Base-by-base conservation (phyloP, 768 basidiomycete species). In the Mycena belliarum region DNA sequence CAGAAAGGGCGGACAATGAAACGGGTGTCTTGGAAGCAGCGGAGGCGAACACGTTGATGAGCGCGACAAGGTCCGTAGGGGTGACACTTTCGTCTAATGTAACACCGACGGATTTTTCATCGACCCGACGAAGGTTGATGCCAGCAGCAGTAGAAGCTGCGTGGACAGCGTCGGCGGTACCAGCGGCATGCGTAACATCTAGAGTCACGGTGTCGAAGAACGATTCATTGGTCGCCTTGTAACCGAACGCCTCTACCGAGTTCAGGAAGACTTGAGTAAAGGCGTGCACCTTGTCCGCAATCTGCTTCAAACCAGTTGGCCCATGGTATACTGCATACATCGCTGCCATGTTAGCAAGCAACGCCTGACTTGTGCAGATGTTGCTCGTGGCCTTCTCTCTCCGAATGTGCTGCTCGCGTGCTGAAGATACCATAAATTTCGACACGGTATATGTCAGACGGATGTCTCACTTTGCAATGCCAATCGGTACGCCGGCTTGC, bases 251-350 rank as follows among this genome's bases (percentile, higher is more conserved):
- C 66, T 90, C 84, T 44, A 96, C 77, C 1, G 82, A 73, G 2
- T 77, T 70, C 68, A 83, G 86, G 65, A 98, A 82, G 52, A 93
- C 79, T 54, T 88, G 86, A 0, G 97, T 89, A 64, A 93, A 84
- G 20, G 86, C 80, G 71, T 98, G 94, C n/a, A 98, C 91, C 74
- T 91, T 93, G 69, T 82, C 78, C 20, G 94, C 95, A 61, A 98
- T 98, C 44, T 85, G 84, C 56, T 79, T 77, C 26, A 99, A 80
- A 55, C 95, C 95, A 42, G 78, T 80, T 0, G 97, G 91, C 12
- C 97, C 97, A 68, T 99, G 97, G 71, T 97, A 98, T 21, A 98
- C 85, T 7, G 95, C 95, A 69, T 94, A 95, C 96, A 99, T 98
- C 33, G 95, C 95, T 20, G 97, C 93, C 93, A 98, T 98, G 75